Evolutionary conservation across 2,329 filamentous ascomycete genomes (phyloP).

Genomic region (Colletotrichum cordylinicola): DNA sequence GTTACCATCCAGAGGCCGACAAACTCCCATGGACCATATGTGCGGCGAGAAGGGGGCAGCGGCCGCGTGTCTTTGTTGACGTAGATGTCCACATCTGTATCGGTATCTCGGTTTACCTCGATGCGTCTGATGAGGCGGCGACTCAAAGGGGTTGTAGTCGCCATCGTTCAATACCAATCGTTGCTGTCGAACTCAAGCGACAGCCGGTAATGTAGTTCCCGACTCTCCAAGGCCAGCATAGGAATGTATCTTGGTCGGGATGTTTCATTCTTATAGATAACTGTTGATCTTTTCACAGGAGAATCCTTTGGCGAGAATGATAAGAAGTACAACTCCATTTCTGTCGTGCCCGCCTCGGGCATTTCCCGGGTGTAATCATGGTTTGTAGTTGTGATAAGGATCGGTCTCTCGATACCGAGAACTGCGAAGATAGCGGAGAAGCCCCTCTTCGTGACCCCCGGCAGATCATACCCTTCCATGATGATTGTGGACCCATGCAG

Average conservation of each 20-base stretch:
- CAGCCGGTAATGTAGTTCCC: neutral
- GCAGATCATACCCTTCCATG: neutral
- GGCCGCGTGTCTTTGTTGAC: constrained; percentile 32
- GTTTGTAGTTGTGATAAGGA: neutral
- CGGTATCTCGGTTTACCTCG: constrained; percentile 24
- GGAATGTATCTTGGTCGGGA: neutral
- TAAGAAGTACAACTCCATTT: neutral
- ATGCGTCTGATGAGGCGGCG: constrained; percentile 17
- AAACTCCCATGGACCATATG: constrained; percentile 33
- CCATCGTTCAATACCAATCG: neutral
- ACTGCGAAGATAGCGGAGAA: neutral
- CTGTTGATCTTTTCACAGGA: neutral
- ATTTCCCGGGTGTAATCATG: neutral
- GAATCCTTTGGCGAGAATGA: neutral
- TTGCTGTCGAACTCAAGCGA: neutral
- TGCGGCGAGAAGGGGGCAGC: constrained; percentile 29
- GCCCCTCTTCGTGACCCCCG: neutral
- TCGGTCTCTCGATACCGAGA: neutral
- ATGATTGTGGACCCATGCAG: neutral
- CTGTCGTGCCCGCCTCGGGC: neutral
- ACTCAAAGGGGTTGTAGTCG: neutral
- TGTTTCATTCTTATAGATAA: neutral
- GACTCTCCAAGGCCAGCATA: neutral
- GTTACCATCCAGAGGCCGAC: constrained; percentile 34
- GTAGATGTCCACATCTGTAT: constrained; percentile 25